These are phyloP conservation scores for Lasiodiplodia sp. DNA, from an alignment of 2,329 filamentous ascomycete genomes.

Conservation along the genomic window DNA sequence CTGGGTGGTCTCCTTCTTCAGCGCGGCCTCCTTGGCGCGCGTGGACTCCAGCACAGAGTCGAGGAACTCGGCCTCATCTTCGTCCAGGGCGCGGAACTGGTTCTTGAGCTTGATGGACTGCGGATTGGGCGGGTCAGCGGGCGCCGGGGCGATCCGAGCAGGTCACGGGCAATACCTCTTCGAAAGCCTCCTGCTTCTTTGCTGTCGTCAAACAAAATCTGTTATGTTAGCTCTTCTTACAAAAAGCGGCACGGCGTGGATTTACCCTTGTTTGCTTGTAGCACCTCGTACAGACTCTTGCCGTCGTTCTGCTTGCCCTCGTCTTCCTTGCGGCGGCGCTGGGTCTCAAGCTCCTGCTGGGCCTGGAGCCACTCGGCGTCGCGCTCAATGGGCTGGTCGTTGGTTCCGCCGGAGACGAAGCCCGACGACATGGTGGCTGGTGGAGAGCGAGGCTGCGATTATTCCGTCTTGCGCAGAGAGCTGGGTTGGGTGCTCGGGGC, in stretches of 20 bases:
- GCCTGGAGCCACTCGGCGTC: slow-evolving; percentile 70
- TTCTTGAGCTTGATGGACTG: slow-evolving; percentile 70
- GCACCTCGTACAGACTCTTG: slow-evolving; percentile 73
- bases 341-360: slow-evolving; percentile 69
- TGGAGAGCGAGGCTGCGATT: background rate
- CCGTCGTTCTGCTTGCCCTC: slow-evolving; percentile 59
- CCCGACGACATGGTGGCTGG: slow-evolving; percentile 27
- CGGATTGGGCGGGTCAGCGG: background rate
- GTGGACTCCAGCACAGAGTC: slow-evolving; percentile 65
- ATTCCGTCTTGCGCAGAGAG: background rate
- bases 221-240: slow-evolving; percentile 40
- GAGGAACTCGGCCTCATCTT: slow-evolving; percentile 80
- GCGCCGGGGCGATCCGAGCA: background rate
- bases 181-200: slow-evolving; percentile 82
- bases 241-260: slow-evolving; percentile 1
- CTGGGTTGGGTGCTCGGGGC: background rate
- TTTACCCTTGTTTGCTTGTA: slow-evolving; percentile 82
- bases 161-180: slow-evolving; percentile 60
- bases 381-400: slow-evolving; percentile 48
- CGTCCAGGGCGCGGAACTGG: slow-evolving; percentile 79
- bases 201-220: slow-evolving; percentile 55
- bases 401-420: slow-evolving; percentile 35
- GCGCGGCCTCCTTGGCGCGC: slow-evolving; percentile 62
- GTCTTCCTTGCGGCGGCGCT: slow-evolving; percentile 63
- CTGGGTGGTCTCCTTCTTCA: slow-evolving; percentile 65